phyloP scores from a whole-genome alignment of 495 filamentous ascomycete genomes.

The Tuber melanosporum region DNA sequence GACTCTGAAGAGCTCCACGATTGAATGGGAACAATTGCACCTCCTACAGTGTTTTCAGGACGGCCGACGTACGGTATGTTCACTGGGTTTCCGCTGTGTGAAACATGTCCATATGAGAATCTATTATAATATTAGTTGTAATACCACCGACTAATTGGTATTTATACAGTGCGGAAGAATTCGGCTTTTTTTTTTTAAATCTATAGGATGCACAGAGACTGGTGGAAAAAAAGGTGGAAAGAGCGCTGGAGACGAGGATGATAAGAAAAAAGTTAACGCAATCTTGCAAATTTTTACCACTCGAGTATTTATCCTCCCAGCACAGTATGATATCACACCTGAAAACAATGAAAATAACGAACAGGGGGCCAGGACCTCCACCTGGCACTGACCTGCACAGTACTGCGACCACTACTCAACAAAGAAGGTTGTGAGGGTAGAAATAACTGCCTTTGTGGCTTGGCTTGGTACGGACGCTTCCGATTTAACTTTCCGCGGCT shows the following conservation, averaged over 20 bases:
- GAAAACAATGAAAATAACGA: neutral
- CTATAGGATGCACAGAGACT: too few relatives aligned
- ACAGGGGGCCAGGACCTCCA: neutral
- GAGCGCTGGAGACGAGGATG: neutral
- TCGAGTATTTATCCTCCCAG: neutral
- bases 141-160: too few relatives aligned
- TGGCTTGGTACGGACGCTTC: neutral
- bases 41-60: too few relatives aligned
- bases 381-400: too few relatives aligned
- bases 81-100: too few relatives aligned
- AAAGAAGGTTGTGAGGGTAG: neutral
- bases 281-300: neutral
- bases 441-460: neutral
- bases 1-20: too few relatives aligned
- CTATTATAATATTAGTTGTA: too few relatives aligned
- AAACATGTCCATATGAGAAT: too few relatives aligned
- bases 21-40: too few relatives aligned
- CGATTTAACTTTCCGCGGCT: neutral
- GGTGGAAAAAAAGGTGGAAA: neutral
- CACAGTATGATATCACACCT: neutral
- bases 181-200: too few relatives aligned
- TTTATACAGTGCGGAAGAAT: too few relatives aligned
- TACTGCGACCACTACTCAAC: neutral
- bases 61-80: too few relatives aligned
- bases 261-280: neutral